Evolutionary conservation across 768 basidiomycete genomes (phyloP), one percentile per base, ranked within the genome.

Genomic region (Lactifluus rugatus): DNA sequence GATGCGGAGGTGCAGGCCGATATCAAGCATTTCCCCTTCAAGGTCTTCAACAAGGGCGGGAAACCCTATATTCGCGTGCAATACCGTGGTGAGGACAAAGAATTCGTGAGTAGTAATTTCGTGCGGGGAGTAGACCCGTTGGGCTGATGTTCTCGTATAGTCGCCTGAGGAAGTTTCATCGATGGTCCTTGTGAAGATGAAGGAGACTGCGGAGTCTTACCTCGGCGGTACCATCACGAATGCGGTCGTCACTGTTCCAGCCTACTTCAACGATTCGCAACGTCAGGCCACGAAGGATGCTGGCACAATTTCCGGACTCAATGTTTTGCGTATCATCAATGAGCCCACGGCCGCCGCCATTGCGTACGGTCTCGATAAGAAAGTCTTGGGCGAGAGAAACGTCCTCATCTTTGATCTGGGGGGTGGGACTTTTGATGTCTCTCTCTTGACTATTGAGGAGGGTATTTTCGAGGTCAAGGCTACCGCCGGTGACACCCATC

Each of bases 221-320:
- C 81, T 98, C 65, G 93, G 95, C 60, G 78, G 76, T 67, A 81
- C 77, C 56, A 76, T 93, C 71, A 84, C 71, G 72, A 93, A 94
- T 72, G 95, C 95, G 56, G 95, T 98, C 66, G 86, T 97, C 68
- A 95, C 93, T 26, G 87, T 97, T 62, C 94, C 94, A 32, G 93
- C 94, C 37, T 97, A 97, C 79, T 97, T 97, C 81, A 98, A 98
- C 73, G 93, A 98, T 77, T 94, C 95, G 25, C 95, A 98, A 71
- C 89, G 95, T 70, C 93, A 95, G 69, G 95, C 95, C 21, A 98
- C 95, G 67, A 98, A 96, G 78, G 95, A 98, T 69, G 93, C 95
- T 37, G 95, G 95, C 66, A 83, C 82, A 60, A 97, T 98, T 67
- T 81, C 93, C 19, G 95, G 95, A 62, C 75, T 98, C 64, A 93